These are phyloP conservation scores for Epichloe baconii DNA, from an alignment of 2,329 filamentous ascomycete species.

Conservation along the genomic window DNA sequence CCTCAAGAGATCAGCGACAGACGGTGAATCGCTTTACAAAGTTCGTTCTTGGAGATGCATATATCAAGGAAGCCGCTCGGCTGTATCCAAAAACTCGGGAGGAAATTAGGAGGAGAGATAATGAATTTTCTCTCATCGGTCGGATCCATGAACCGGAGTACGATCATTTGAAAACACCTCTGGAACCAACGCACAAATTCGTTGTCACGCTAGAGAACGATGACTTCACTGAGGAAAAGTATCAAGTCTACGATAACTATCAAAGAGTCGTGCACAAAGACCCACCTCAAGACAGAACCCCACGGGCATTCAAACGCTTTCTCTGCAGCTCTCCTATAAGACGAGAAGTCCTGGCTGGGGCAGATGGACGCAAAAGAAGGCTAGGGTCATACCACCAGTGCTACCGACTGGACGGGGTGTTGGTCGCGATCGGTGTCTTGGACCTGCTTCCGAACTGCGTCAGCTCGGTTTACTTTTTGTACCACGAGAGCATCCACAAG, in stretches of 20 bases:
- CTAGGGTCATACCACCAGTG: slow-evolving; percentile 73
- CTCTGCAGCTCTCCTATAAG: slow-evolving; percentile 58
- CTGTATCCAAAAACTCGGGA: slow-evolving; percentile 55
- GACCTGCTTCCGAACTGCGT: slow-evolving; percentile 66
- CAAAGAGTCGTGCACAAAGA: slow-evolving; percentile 64
- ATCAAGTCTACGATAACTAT: slow-evolving; percentile 57
- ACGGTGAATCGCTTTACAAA: slow-evolving; percentile 65
- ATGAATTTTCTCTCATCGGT: slow-evolving; percentile 52
- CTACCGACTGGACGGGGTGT: slow-evolving; percentile 61
- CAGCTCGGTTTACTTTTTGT: slow-evolving; percentile 74
- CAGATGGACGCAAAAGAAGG: slow-evolving; percentile 37
- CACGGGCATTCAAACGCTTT: slow-evolving; percentile 54
- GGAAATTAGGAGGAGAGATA: slow-evolving; percentile 48
- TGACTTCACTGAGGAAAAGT: slow-evolving; percentile 66
- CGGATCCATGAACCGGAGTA: slow-evolving; percentile 59
- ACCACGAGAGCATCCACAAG: slow-evolving; percentile 59
- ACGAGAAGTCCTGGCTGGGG: slow-evolving; percentile 26
- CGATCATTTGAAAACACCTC: slow-evolving; percentile 39
- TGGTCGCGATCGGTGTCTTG: slow-evolving; percentile 65
- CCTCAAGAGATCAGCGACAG: slow-evolving; percentile 61
- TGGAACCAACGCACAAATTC: slow-evolving; percentile 53
- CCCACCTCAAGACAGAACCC: slow-evolving; percentile 41
- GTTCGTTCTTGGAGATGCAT: slow-evolving; percentile 54
- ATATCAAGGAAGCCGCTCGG: slow-evolving; percentile 49
- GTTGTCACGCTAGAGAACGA: slow-evolving; percentile 58